Base-by-base conservation (phyloP, 495 filamentous ascomycete genomes). In the Jackrogersella minutella region DNA sequence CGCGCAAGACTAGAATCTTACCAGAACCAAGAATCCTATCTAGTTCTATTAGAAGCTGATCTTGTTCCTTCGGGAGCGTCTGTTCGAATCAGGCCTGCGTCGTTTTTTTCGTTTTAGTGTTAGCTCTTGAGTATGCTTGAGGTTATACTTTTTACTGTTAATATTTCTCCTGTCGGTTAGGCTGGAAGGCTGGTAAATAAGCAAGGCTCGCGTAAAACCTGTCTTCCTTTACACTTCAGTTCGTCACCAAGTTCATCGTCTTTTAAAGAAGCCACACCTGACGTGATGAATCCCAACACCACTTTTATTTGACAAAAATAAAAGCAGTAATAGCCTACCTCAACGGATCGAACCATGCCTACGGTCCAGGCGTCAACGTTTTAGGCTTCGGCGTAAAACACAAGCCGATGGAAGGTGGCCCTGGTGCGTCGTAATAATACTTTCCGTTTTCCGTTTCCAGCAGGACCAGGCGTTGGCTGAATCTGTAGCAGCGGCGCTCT, bases 31-130 rank as follows among this genome's bases (percentile, higher is more conserved):
- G 26, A 3, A 34, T 24, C 33, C 30, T 17, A 44, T 39, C 26
- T 30, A 3, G 3, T 30, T 30, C 3, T 30, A 3, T 7, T 7
- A 30, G 26, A 30, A 39, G 50, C 34, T 33, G 7, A 64, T 58
- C 46, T 64, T 52, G 36, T 64, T 58, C 53, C 30, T 58, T 58
- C 62, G 53, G 62, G 62, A 53, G 62, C 62, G 62, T 64, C 62
- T 64, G 62, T 64, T 64, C 53, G 46, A 64, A 64, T 64, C 62
- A 64, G 62, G 62, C 62, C 62, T 64, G 62, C 53, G 53, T 64
- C 62, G 62, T 54, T 2, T 60, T 63, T 36, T 36, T 36, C n/a
- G n/a, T n/a, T n/a, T n/a, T n/a, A n/a, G n/a, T n/a, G n/a, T n/a
- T n/a, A n/a, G n/a, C n/a, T n/a, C n/a, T n/a, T n/a, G n/a, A n/a